Base-by-base conservation (phyloP, 2,329 filamentous ascomycete species). In the Diplodia sapinea region DNA sequence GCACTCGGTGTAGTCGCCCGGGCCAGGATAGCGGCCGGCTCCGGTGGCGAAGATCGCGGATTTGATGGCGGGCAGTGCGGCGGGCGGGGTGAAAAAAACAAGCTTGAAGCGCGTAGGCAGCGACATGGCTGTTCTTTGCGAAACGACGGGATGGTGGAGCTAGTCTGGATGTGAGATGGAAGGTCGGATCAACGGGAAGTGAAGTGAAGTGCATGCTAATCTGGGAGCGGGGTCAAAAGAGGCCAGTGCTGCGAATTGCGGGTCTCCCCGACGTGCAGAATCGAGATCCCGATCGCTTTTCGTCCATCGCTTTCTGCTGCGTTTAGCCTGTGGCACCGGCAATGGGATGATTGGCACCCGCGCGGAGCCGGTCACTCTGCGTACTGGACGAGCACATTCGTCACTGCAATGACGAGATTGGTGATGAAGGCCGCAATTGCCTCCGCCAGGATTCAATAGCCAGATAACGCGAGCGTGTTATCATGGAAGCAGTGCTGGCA, bases 11-110 rank as follows among this genome's bases (percentile, higher is more conserved):
- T 84, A 84, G 15, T 75, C 73, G 8, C 75, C 79, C 5, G 75
- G 70, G 4, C 80, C 80, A 3, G 81, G 80, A 69, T 78, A 81
- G 7, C 72, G 72, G 8, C 81, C 82, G 47, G 82, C 82, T 49
- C 81, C 81, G 1, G 81, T 79, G 54, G 77, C 74, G 70, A 84
- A 84, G 67, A 84, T 78, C 56, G 81, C 81, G 1, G 73, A 67
- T 71, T 83, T 83, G 71, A 79, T 78, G 29, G 73, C 73, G 17
- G 72, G 50, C 33, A 83, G 75, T 17, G 75, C 70, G 36, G 76
- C 65, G 17, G 74, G 74, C 11, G 82, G 82, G 7, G 77, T 74
- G 74, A 79, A 82, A 75, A 82, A 83, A 70, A 83, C 70, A 36
- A 84, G 76, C 70, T 83, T 83, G 76, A 75, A 79, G 64, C 74